Evolutionary conservation across 495 filamentous ascomycete genomes (phyloP), one percentile per base, ranked within the genome.

Genomic region (Trichoderma parareesei): DNA sequence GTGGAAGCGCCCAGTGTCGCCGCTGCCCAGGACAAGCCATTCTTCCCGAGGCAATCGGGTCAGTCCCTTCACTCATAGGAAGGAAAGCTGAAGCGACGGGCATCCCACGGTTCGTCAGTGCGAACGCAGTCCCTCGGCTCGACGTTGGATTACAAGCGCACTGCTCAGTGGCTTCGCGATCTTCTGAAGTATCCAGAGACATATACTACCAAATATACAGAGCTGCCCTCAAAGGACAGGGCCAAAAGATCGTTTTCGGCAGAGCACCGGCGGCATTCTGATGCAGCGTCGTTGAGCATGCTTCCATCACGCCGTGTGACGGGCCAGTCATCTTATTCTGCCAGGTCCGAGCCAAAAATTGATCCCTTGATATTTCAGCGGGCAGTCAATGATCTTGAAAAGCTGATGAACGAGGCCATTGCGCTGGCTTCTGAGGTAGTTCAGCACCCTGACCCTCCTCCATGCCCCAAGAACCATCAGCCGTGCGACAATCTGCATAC

Each of bases 401-500:
- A 71, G 53, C 73, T 83, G 13, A 71, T 83, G 18, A 72, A 71
- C 43, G 77, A 82, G 67, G 81, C 80, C 18, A 65, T 81, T 18
- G 70, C 68, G 0, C 68, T 84, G 20, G 80, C 78, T 18, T 71
- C 75, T 35, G 68, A 79, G 62, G 74, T 69, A 38, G 38, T 59
- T 71, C 70, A 14, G 69, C 73, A 16, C 67, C 72, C 69, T 55
- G 64, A 69, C 53, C 43, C 20, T 65, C 44, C 42, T 60, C 1
- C 60, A 63, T 60, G 60, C 16, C 38, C 41, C 38, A 40, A 61
- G 11, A 20, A 13, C n/a, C 60, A 43, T 38, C 35, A 4, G 38
- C 37, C 38, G n/a, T 41, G 13, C 10, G 35, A 42, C n/a, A 61
- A 13, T 37, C 16, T 61, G 14, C 60, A 61, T 1, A 18, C 60